These are phyloP conservation scores for Ophiognomonia clavigignenti-juglandacearum DNA, from an alignment of 2,329 filamentous ascomycete species.

Conservation along the genomic window DNA sequence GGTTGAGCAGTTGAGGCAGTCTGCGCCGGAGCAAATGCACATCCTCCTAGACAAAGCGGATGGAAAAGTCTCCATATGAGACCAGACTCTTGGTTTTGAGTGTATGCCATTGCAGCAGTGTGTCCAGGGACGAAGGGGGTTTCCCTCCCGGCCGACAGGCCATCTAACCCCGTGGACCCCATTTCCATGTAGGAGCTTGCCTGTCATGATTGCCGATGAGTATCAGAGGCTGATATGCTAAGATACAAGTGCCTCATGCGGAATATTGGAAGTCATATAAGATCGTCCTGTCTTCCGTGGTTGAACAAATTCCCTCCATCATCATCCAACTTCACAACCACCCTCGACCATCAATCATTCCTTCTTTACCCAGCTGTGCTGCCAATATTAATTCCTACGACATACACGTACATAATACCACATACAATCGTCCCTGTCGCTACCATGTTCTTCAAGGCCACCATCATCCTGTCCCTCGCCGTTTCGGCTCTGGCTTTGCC, in stretches of 20 bases:
- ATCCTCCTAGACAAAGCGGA: too few relatives aligned
- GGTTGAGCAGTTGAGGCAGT: too few relatives aligned
- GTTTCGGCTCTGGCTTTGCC: constrained; percentile 30
- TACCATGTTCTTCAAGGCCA: constrained; percentile 34
- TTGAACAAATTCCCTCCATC: background rate
- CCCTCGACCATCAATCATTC: constrained; percentile 3
- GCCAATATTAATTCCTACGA: constrained; percentile 12
- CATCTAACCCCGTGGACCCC: background rate
- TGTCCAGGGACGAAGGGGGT: background rate
- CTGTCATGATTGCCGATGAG: constrained; percentile 1
- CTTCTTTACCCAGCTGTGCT: constrained; percentile 14
- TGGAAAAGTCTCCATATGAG: too few relatives aligned
- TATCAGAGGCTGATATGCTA: constrained; percentile 5
- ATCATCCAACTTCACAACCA: constrained; percentile 2
- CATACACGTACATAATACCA: background rate
- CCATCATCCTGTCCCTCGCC: constrained; percentile 31
- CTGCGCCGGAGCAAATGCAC: too few relatives aligned
- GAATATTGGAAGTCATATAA: constrained; percentile 3
- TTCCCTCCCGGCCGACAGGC: background rate
- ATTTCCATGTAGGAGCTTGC: background rate
- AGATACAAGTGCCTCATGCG: background rate
- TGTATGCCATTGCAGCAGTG: background rate
- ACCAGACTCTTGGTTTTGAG: background rate
- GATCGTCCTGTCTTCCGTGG: constrained; percentile 4
- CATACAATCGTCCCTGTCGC: background rate